Evolutionary conservation across 139 green algal species (phyloP), one percentile per base, ranked within the genome.

Genomic region (Haematococcus sp.): DNA sequence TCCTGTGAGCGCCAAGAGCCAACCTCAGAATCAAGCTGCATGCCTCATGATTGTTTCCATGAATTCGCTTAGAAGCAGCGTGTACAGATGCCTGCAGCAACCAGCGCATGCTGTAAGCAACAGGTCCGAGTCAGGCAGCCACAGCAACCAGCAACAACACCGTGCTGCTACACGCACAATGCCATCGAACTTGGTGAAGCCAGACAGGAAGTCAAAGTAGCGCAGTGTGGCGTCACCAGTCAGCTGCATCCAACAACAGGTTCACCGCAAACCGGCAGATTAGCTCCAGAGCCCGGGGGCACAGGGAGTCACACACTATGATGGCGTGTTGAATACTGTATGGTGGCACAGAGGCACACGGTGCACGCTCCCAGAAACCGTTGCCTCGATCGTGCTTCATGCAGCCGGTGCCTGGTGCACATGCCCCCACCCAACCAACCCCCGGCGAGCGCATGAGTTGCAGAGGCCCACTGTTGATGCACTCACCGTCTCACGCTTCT

Each of bases 221-320:
- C 82, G 76, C 30, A 89, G 67, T 17, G 88, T 93, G 44, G 88
- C 86, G 51, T 93, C 88, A 4, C 88, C 88, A 17, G 84, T 89
- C 58, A 93, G 72, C 23, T 40, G 65, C 33, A 55, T 52, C 40
- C 40, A 49, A 49, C 40, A 11, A 49, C 7, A 49, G 40, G 40
- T n/a, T n/a, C n/a, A n/a, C n/a, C n/a, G n/a, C n/a, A n/a, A n/a
- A n/a, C n/a, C n/a, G n/a, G n/a, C n/a, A n/a, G n/a, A n/a, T n/a
- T n/a, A n/a, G n/a, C n/a, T n/a, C n/a, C n/a, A n/a, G n/a, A n/a
- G n/a, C n/a, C 23, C 22, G 56, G 13, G 16, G 11, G 25, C 27
- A 44, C 9, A 51, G 32, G 27, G 22, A 49, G 32, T 23, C 32
- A 49, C 17, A 69, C 25, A 46, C n/a, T n/a, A n/a, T n/a, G n/a